A percentile compares a stretch with the other conserved stretches of the same genome.
These are phyloP conservation scores for Atkinsonella hypoxylon DNA, from an alignment of 2,329 filamentous ascomycete species.

Conservation along the genomic window DNA sequence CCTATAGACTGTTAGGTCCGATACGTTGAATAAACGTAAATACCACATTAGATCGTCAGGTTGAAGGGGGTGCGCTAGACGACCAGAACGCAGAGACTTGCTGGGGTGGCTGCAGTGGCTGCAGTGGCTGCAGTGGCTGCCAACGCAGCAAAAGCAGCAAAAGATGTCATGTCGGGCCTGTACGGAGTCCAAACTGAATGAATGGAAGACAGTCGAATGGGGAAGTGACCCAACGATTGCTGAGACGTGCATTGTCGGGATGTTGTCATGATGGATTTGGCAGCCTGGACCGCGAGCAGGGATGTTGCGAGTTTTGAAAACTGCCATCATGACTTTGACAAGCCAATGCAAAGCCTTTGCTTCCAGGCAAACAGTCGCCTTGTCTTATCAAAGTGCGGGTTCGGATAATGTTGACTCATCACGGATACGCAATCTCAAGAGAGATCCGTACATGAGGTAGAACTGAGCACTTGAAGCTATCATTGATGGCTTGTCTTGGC, in stretches of 20 bases:
- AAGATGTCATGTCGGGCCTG: not conserved
- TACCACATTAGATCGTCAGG: not conserved
- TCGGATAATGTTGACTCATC: too few relatives aligned
- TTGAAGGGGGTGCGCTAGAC: not conserved
- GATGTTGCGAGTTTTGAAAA: not conserved
- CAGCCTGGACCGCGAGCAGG: not conserved
- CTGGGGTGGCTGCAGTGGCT: constrained; percentile 2
- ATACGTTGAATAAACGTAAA: not conserved
- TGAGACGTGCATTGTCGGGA: not conserved
- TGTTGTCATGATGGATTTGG: not conserved
- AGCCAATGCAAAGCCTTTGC: too few relatives aligned
- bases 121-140: constrained; percentile 5
- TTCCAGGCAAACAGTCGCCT: too few relatives aligned
- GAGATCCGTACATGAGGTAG: too few relatives aligned
- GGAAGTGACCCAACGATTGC: not conserved
- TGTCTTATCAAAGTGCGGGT: not conserved
- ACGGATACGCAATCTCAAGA: too few relatives aligned
- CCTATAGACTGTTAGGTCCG: not conserved
- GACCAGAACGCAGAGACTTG: not conserved
- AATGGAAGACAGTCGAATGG: not conserved
- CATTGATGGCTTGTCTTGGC: not conserved
- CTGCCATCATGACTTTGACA: not conserved
- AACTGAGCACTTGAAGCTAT: too few relatives aligned
- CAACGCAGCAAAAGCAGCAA: not conserved
- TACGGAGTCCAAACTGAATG: not conserved